These are phyloP conservation scores for Fusarium brevicatenulatum DNA, from an alignment of 2,329 filamentous ascomycete genomes.

Conservation along the genomic window DNA sequence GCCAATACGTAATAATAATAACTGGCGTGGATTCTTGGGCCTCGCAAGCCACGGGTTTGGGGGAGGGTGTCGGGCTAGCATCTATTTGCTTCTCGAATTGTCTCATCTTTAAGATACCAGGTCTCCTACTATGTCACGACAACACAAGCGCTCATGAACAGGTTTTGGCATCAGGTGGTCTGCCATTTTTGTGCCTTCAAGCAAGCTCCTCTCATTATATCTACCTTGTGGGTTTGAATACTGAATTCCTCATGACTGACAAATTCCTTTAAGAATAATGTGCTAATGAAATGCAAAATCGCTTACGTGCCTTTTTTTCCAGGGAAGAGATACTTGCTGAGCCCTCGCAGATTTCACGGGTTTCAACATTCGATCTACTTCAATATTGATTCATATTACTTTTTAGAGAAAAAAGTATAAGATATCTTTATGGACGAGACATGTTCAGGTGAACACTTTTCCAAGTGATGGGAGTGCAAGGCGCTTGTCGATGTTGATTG, in stretches of 20 bases:
- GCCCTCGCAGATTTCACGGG: slow-evolving; percentile 7
- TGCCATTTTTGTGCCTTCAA: slow-evolving; percentile 25
- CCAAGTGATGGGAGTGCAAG: not conserved
- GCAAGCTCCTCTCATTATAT: slow-evolving; percentile 14
- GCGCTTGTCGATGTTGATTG: not conserved
- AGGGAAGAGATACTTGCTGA: slow-evolving; percentile 16
- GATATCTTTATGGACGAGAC: not conserved
- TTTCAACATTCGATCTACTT: slow-evolving; percentile 2
- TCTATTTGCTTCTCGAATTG: slow-evolving; percentile 4
- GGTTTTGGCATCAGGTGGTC: slow-evolving; percentile 13
- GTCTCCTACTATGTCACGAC: slow-evolving; percentile 28
- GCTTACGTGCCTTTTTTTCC: not conserved
- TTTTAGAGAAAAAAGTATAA: not conserved
- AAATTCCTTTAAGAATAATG: not conserved
- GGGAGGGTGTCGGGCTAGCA: slow-evolving; percentile 12
- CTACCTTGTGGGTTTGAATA: slow-evolving; percentile 34
- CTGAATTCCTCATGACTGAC: slow-evolving; percentile 31
- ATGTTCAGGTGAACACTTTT: not conserved
- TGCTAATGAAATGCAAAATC: slow-evolving; percentile 16
- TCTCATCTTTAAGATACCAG: slow-evolving; percentile 39
- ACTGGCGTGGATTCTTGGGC: slow-evolving; percentile 26
- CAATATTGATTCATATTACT: not conserved
- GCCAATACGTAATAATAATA: slow-evolving; percentile 41
- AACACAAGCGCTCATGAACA: slow-evolving; percentile 27
- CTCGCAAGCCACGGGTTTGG: not conserved